Conservation (phyloP, 2,329 filamentous ascomycete genomes). For the Bipolaris cookei region DNA sequence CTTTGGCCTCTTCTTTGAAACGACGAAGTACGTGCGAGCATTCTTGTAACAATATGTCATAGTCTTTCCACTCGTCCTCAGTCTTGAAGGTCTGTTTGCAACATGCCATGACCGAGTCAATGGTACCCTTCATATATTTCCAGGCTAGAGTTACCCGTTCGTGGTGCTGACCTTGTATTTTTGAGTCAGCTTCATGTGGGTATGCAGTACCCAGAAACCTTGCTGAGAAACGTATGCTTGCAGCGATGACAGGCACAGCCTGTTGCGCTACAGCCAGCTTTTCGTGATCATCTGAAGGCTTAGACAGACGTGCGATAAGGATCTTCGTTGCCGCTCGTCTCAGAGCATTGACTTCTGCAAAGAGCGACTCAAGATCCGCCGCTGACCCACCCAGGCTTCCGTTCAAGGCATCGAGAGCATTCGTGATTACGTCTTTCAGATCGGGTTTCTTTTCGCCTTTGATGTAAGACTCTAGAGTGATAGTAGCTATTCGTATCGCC, state of each 20-base stretch:
- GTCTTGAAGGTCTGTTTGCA: slow-evolving; percentile 37
- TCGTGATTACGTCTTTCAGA: slow-evolving; percentile 25
- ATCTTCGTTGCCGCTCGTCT: slow-evolving; percentile 40
- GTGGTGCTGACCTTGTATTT: slow-evolving; percentile 25
- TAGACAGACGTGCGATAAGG: slow-evolving; percentile 24
- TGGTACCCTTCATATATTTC: slow-evolving; percentile 41
- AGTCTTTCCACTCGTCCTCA: slow-evolving; percentile 36
- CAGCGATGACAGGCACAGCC: slow-evolving; percentile 35
- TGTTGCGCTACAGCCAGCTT: slow-evolving; percentile 16
- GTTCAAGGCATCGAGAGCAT: slow-evolving; percentile 35
- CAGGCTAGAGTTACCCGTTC: slow-evolving; percentile 33
- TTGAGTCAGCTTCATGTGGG: slow-evolving; percentile 23
- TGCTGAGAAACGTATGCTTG: slow-evolving; percentile 41
- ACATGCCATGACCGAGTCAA: slow-evolving; percentile 46
- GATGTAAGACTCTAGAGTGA: slow-evolving; percentile 38
- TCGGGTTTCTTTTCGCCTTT: slow-evolving; percentile 27
- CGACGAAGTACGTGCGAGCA: slow-evolving; percentile 37
- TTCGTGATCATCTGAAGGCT: neutral
- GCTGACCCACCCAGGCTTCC: slow-evolving; percentile 42
- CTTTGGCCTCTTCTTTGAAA: slow-evolving; percentile 28
- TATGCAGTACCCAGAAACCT: slow-evolving; percentile 39
- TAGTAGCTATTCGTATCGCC: slow-evolving; percentile 37
- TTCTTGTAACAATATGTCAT: slow-evolving; percentile 44
- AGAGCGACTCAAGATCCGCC: slow-evolving; percentile 44
- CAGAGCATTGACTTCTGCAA: slow-evolving; percentile 45